Evolutionary conservation across 306 rosid species (phyloP).

Genomic region (Oxytropis ochrocephala): DNA sequence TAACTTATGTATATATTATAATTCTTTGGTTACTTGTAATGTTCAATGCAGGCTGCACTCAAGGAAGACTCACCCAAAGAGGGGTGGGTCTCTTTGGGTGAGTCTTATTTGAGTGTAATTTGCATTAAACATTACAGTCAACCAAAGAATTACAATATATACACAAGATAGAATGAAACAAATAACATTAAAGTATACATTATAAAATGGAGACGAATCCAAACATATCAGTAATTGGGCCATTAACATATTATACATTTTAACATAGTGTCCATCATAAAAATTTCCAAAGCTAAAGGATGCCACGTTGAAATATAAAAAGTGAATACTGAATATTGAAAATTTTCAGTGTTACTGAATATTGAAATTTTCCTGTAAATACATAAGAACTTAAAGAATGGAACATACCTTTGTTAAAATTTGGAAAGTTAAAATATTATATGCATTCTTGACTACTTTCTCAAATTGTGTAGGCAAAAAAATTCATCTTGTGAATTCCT

Average conservation of each 20-base stretch:
- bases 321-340: background rate
- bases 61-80: no score
- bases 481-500: no score
- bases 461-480: no score
- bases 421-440: constrained; percentile 83
- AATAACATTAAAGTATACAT: background rate
- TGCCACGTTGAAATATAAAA: constrained; percentile 65
- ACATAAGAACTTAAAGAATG: background rate
- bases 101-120: no score
- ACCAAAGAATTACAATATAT: background rate
- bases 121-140: constrained; percentile 19
- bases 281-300: constrained; percentile 70
- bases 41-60: no score
- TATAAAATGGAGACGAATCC: background rate
- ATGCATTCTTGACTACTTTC: no score
- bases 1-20: no score
- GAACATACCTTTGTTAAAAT: constrained; percentile 77
- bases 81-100: no score
- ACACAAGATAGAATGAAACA: background rate
- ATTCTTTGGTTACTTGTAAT: no score
- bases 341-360: no score
- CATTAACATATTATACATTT: constrained; percentile 87
- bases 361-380: background rate
- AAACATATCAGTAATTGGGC: constrained; percentile 70
- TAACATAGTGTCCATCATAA: constrained; percentile 70